phyloP scores from a whole-genome alignment of 352 stramenopile species.

The Phytophthora pini region DNA sequence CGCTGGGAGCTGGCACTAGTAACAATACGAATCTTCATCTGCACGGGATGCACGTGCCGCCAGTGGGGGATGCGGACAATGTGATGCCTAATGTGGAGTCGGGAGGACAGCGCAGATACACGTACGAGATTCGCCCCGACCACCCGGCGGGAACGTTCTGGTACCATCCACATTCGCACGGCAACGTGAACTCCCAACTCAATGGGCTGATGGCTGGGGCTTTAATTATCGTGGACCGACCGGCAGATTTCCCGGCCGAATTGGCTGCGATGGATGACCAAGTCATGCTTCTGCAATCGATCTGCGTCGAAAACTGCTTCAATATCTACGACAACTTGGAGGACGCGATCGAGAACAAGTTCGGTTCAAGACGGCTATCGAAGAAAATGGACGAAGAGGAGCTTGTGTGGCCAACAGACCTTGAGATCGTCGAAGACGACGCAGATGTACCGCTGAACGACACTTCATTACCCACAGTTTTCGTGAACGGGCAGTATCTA shows the following conservation, averaged over 20 bases:
- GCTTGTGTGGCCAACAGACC: conserved; percentile 31
- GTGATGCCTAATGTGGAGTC: conserved; percentile 64
- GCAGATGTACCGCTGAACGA: conserved; percentile 66
- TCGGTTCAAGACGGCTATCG: conserved; percentile 11
- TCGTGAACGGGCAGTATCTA: conserved; percentile 80
- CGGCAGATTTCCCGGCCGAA: conserved; percentile 53
- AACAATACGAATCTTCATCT: conserved; percentile 82
- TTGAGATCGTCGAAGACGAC: conserved; percentile 40
- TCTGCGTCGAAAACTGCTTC: conserved; percentile 77
- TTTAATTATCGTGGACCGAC: conserved; percentile 70
- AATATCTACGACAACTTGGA: conserved; percentile 64
- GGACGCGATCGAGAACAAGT: conserved; percentile 67
- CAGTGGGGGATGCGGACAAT: conserved; percentile 61
- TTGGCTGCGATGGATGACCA: conserved; percentile 69
- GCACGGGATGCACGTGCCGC: conserved; percentile 75
- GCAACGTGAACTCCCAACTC: conserved; percentile 80
- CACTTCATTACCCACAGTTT: conserved; percentile 72
- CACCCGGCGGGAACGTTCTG: conserved; percentile 81
- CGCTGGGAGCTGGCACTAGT: conserved; percentile 45
- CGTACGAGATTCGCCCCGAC: conserved; percentile 71
- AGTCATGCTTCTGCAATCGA: conserved; percentile 69
- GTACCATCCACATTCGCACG: conserved; percentile 82
- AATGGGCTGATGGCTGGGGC: conserved; percentile 77
- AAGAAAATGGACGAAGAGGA: conserved; percentile 28
- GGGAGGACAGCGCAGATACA: conserved; percentile 54